These are phyloP conservation scores for Gentiana straminea DNA, from an alignment of 257 asterid genomes.

Conservation along the genomic window DNA sequence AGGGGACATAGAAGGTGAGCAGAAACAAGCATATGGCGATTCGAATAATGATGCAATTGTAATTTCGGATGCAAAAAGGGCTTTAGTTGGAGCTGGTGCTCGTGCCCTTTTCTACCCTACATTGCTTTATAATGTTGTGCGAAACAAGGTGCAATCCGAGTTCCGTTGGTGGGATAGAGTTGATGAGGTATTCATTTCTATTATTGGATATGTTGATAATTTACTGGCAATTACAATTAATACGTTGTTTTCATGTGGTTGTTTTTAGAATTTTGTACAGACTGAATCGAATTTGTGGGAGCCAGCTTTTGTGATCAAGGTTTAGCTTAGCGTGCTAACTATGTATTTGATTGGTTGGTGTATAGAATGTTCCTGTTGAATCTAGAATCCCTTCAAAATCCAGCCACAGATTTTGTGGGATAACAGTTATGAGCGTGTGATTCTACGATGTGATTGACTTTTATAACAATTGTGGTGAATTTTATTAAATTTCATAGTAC, in stretches of 20 bases:
- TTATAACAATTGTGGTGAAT: no score
- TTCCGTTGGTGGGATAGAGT: conserved; percentile 98
- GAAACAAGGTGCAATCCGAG: conserved; percentile 79
- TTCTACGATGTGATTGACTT: conserved; percentile 3
- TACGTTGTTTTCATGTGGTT: no score
- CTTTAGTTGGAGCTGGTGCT: conserved; percentile 85
- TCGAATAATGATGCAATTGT: conserved; percentile 25
- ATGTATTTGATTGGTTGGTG: no score
- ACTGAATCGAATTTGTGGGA: neutral
- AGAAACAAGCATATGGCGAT: conserved; percentile 33
- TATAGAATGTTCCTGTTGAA: no score
- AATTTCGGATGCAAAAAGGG: conserved; percentile 63
- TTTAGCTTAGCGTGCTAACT: neutral
- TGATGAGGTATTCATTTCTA: conserved; percentile 50
- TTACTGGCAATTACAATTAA: no score
- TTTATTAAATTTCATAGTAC: no score
- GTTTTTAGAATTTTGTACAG: no score
- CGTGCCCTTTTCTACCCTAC: conserved; percentile 97
- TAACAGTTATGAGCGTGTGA: neutral
- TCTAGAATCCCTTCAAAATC: no score
- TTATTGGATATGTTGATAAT: no score
- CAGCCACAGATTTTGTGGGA: no score
- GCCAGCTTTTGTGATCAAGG: neutral
- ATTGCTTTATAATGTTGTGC: conserved; percentile 71
- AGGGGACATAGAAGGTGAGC: conserved; percentile 23